Conservation (phyloP, 2,329 filamentous ascomycete genomes). For the Botrytis fabae region DNA sequence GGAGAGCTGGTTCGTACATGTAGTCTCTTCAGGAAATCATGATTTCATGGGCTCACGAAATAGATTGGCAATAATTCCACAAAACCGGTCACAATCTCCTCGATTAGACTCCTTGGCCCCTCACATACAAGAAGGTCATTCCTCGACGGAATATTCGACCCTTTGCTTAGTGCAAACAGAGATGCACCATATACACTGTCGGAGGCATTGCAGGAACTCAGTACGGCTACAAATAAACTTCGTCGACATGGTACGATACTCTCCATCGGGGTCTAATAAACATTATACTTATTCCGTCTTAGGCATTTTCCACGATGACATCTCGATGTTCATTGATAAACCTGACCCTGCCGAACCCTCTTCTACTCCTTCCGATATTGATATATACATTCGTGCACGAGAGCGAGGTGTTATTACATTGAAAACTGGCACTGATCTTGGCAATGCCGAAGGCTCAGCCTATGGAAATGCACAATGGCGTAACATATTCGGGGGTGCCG, state of each 20-base stretch:
- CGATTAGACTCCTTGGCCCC: constrained; percentile 80
- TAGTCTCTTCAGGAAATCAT: not conserved
- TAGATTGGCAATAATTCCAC: constrained; percentile 81
- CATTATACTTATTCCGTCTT: constrained; percentile 19
- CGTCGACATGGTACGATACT: constrained; percentile 70
- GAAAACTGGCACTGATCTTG: constrained; percentile 92
- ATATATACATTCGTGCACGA: constrained; percentile 73
- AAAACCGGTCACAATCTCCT: constrained; percentile 83
- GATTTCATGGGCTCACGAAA: constrained; percentile 7
- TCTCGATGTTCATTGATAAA: constrained; percentile 79
- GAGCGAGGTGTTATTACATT: constrained; percentile 83
- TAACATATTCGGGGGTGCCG: constrained; percentile 92
- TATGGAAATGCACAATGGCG: constrained; percentile 85
- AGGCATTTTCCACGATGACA: constrained; percentile 86
- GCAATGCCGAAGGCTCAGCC: constrained; percentile 90
- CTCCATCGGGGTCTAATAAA: not conserved
- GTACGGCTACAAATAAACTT: constrained; percentile 70
- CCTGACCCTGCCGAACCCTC: constrained; percentile 68
- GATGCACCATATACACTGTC: constrained; percentile 73
- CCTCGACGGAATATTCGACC: constrained; percentile 76
- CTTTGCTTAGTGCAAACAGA: constrained; percentile 69
- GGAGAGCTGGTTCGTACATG: constrained; percentile 59
- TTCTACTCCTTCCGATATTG: constrained; percentile 73
- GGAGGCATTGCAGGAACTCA: constrained; percentile 73
- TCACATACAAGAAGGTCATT: constrained; percentile 81